Evolutionary conservation across 768 basidiomycete species (phyloP).

Genomic region (Lactarius akahatsu): DNA sequence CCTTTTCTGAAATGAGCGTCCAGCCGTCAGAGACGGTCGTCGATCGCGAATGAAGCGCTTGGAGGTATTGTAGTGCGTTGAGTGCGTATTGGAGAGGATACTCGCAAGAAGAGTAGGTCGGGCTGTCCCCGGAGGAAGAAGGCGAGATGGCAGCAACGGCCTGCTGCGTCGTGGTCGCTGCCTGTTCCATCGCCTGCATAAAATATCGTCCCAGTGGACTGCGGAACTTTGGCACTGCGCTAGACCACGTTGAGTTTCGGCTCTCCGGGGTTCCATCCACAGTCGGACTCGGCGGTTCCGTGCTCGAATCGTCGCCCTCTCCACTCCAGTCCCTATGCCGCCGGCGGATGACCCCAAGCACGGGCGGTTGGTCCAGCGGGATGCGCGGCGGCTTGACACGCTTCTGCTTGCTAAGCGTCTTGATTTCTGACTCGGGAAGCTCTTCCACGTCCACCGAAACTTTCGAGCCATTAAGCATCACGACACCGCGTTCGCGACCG

Average conservation of each 20-base stretch:
- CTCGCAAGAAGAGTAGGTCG: constrained; percentile 55
- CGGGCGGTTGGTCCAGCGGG: constrained; percentile 91
- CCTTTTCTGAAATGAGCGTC: constrained; percentile 75
- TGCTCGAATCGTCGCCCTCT: constrained; percentile 39
- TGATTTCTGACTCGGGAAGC: constrained; percentile 81
- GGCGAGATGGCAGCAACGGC: constrained; percentile 79
- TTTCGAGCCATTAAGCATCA: constrained; percentile 88
- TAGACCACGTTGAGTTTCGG: constrained; percentile 42
- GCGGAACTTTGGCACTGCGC: constrained; percentile 60
- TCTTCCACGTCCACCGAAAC: constrained; percentile 87
- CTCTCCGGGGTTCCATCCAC: constrained; percentile 27
- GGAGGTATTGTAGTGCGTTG: constrained; percentile 78
- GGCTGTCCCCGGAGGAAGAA: constrained; percentile 43
- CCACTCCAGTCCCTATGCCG: constrained; percentile 73
- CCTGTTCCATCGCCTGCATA: constrained; percentile 72
- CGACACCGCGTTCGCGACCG: constrained; percentile 66
- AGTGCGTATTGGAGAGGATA: constrained; percentile 78
- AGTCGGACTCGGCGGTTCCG: constrained; percentile 20
- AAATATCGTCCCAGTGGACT: constrained; percentile 72
- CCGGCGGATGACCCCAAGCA: constrained; percentile 65
- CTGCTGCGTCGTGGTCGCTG: constrained; percentile 68
- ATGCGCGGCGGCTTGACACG: constrained; percentile 81
- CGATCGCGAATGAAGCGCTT: constrained; percentile 61
- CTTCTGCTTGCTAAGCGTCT: constrained; percentile 78
- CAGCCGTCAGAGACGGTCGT: constrained; percentile 55